Conservation (phyloP, 208 protist genomes). For the Wallacemonas sp. region DNA sequence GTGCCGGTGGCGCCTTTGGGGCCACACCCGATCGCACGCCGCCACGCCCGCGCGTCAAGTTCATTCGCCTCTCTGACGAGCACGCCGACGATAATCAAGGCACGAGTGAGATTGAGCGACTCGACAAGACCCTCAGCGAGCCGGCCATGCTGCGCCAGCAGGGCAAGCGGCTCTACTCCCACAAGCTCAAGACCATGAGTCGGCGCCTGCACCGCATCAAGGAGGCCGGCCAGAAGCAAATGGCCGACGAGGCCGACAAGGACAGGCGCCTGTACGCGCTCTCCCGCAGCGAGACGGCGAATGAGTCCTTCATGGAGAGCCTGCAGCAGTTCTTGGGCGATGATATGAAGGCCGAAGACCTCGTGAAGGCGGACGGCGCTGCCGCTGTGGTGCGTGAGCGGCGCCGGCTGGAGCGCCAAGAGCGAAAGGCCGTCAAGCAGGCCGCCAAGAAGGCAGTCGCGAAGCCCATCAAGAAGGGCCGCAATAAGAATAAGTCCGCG, state of each 20-base stretch:
- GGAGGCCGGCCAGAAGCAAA: slow-evolving; percentile 17
- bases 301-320: slow-evolving; percentile 42
- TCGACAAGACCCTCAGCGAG: slow-evolving; percentile 22
- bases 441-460: neutral
- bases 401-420: neutral
- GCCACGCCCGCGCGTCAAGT: neutral
- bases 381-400: neutral
- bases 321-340: slow-evolving; percentile 61
- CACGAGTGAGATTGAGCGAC: neutral
- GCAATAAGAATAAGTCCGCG: neutral
- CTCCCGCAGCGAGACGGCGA: slow-evolving; percentile 13
- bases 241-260: slow-evolving; percentile 16
- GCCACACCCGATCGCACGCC: neutral
- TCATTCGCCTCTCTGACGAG: slow-evolving; percentile 6
- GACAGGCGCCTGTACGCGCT: slow-evolving; percentile 21
- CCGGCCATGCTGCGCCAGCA: slow-evolving; percentile 14
- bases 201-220: slow-evolving; percentile 13
- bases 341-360: slow-evolving; percentile 20
- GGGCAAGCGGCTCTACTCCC: neutral
- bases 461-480: neutral
- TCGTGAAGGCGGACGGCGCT: slow-evolving; percentile 20
- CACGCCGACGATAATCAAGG: slow-evolving; percentile 13
- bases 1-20: neutral
- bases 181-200: slow-evolving; percentile 11
- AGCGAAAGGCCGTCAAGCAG: neutral